Evolutionary conservation across 2,329 filamentous ascomycete species (phyloP).

Genomic region (Onygenales sp.): DNA sequence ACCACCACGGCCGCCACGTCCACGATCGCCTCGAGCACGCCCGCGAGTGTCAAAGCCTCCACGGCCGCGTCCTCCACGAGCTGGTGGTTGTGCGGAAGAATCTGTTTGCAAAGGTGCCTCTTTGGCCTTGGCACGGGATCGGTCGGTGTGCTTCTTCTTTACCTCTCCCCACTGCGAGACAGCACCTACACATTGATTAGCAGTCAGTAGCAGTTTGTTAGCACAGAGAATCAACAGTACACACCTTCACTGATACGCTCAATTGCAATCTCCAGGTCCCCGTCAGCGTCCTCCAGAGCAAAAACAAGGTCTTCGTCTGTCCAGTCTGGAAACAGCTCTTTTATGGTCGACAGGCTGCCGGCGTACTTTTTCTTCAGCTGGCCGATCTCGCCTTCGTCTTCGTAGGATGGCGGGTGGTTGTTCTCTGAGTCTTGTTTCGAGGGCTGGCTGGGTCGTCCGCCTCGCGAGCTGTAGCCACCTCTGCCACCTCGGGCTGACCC

Average conservation of each 20-base stretch:
- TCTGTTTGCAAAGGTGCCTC: conserved; percentile 28
- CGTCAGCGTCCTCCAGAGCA: conserved; percentile 67
- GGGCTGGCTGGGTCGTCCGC: conserved; percentile 59
- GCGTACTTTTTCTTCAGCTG: conserved; percentile 87
- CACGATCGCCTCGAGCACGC: conserved; percentile 39
- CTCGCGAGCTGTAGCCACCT: conserved; percentile 61
- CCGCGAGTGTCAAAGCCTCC: conserved; percentile 38
- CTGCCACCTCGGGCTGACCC: conserved; percentile 80
- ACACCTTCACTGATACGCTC: conserved; percentile 43
- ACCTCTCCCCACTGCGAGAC: conserved; percentile 45
- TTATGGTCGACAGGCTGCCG: conserved; percentile 67
- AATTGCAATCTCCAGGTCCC: conserved; percentile 40
- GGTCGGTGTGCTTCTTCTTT: conserved; percentile 42
- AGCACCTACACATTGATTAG: conserved; percentile 28
- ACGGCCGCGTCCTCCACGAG: conserved; percentile 36
- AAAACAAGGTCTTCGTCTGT: conserved; percentile 90
- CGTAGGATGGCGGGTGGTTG: conserved; percentile 50
- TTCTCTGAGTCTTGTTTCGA: conserved; percentile 66
- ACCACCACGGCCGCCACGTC: conserved; percentile 38
- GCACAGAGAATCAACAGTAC: conserved; percentile 2
- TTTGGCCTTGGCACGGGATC: conserved; percentile 37
- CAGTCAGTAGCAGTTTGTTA: background rate
- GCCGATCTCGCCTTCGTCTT: conserved; percentile 82
- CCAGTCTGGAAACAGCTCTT: conserved; percentile 93
- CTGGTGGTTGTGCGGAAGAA: conserved; percentile 21